Conservation (phyloP, 106 monocot genomes). For the Iris macrosiphon region DNA sequence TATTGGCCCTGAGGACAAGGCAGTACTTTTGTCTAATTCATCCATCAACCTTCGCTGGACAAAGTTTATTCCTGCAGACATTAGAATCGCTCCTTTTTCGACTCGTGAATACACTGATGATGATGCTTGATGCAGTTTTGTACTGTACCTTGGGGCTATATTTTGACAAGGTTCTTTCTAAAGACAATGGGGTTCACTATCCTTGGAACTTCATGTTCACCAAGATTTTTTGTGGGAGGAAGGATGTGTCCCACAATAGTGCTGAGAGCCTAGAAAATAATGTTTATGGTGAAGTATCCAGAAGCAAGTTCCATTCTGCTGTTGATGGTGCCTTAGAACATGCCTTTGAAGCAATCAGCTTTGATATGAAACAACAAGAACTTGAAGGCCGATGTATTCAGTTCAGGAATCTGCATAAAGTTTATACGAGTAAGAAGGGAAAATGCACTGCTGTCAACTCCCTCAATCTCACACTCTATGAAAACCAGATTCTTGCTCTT, state of each 20-base stretch:
- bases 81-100: conserved; percentile 82
- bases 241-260: conserved; percentile 7
- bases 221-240: conserved; percentile 28
- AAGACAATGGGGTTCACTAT: conserved; percentile 58
- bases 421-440: too few relatives aligned
- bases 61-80: conserved; percentile 48
- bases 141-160: conserved; percentile 61
- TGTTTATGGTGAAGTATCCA: conserved; percentile 10
- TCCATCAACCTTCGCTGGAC: conserved; percentile 22
- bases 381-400: too few relatives aligned
- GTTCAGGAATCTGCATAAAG: too few relatives aligned
- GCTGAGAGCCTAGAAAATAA: conserved; percentile 10
- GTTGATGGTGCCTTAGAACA: conserved; percentile 21
- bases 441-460: too few relatives aligned
- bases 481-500: too few relatives aligned
- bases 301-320: conserved; percentile 11
- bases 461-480: too few relatives aligned
- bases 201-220: conserved; percentile 69
- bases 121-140: conserved; percentile 63
- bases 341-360: too few relatives aligned
- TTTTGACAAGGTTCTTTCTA: conserved; percentile 82
- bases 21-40: not conserved
- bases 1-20: conserved; percentile 9
- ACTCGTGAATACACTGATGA: conserved; percentile 92
- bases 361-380: too few relatives aligned